Base-by-base conservation (phyloP, 139 green algal genomes). In the Chlamydomonas eustigma region DNA sequence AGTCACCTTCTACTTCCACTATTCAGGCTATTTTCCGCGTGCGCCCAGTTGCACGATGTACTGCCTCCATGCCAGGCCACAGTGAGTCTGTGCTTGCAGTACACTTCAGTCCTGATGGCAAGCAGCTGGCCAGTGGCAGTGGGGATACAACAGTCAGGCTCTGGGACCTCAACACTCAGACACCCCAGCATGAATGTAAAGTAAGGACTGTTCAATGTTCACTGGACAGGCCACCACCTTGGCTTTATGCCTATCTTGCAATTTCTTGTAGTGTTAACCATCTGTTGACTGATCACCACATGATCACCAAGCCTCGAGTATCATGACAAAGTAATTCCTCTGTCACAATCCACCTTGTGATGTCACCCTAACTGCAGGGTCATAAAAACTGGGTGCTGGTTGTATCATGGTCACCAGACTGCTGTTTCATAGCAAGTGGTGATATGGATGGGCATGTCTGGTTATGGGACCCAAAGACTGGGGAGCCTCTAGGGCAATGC, bases 341-440 rank as follows among this genome's bases (percentile, higher is more conserved):
- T n/a, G n/a, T n/a, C n/a, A n/a, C n/a, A n/a, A n/a, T n/a, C n/a
- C n/a, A n/a, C n/a, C n/a, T n/a, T n/a, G n/a, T n/a, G n/a, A n/a
- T n/a, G n/a, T n/a, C 30, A 12, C 8, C 66, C 30, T 50, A 50
- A 22, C 22, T 24, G 6, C 87, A 93, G 91, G 90, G 87, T 0
- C 96, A 99, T 76, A 88, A 51, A 0, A 91, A 90, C 79, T 99
- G 95, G 95, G 96, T 99, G 76, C 84, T 98, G 76, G 88, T 82
- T 39, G 89, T 98, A 2, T 77, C 85, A 18, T 99, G 94, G 94
- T 96, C 91, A 30, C 95, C 96, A 0, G 94, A 98, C 77, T 91
- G 73, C 83, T 4, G 37, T 6, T 76, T 76, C 37, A 35, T 99
- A 4, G 94, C 86, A 12, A 96, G 73, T 33, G 96, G 94, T 0